Percentiles rank a stretch among this genome's conserved stretches.
phyloP scores from a whole-genome alignment of 1,284 basidiomycete genomes.

The Tranzscheliella williamsii region DNA sequence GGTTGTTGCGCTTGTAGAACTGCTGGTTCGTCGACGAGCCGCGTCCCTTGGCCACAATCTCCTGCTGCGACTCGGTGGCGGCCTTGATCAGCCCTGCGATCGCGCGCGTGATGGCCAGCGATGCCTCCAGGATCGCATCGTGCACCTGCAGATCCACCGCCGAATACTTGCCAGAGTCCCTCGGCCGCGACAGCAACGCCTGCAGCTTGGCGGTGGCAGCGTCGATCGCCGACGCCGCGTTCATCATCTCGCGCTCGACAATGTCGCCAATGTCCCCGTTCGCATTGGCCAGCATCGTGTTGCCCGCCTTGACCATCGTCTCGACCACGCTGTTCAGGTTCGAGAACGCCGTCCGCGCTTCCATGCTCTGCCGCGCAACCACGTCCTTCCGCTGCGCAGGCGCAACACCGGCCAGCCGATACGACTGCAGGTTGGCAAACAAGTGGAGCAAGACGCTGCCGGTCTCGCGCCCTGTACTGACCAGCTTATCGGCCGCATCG shows the following conservation, averaged over 20 bases:
- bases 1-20: slow-evolving; percentile 99
- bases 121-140: slow-evolving; percentile 91
- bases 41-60: slow-evolving; percentile 93
- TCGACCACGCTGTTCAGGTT: slow-evolving; percentile 88
- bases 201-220: slow-evolving; percentile 86
- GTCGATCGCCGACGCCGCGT: slow-evolving; percentile 91
- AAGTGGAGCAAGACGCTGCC: slow-evolving; percentile 87
- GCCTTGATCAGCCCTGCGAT: slow-evolving; percentile 93
- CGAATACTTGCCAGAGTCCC: slow-evolving; percentile 79
- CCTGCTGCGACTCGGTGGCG: slow-evolving; percentile 94
- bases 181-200: slow-evolving; percentile 84
- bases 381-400: slow-evolving; percentile 79
- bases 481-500: slow-evolving; percentile 85
- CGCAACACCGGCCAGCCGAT: slow-evolving; percentile 69
- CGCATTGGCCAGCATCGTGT: slow-evolving; percentile 73
- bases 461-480: slow-evolving; percentile 79
- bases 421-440: slow-evolving; percentile 94
- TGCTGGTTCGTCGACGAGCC: slow-evolving; percentile 86
- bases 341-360: slow-evolving; percentile 76
- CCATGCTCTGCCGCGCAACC: slow-evolving; percentile 85
- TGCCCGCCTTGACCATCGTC: slow-evolving; percentile 80
- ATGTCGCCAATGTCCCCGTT: slow-evolving; percentile 95
- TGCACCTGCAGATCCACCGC: slow-evolving; percentile 94
- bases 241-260: slow-evolving; percentile 94
- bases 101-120: slow-evolving; percentile 90